Percentiles rank a stretch among this genome's conserved stretches.
Conservation (phyloP, 2,329 filamentous ascomycete genomes). For the Tolypocladium amazonense region DNA sequence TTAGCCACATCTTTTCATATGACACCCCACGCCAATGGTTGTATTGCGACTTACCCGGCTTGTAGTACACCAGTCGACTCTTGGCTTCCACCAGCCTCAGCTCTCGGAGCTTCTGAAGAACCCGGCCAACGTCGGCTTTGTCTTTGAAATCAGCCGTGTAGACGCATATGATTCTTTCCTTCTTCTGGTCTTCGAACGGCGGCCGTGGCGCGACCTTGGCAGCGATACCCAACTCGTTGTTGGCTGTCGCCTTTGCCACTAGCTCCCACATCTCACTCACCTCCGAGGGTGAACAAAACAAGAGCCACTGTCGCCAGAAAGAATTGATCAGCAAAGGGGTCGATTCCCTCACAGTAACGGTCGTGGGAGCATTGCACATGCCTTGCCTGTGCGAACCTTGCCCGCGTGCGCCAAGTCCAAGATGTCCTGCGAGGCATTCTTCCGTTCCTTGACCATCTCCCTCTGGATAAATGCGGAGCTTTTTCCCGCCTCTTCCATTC, state of each 20-base stretch:
- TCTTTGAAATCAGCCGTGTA: conserved; percentile 71
- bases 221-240: conserved; percentile 57
- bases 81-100: conserved; percentile 45
- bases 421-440: conserved; percentile 42
- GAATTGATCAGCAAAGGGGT: not conserved
- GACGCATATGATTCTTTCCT: conserved; percentile 56
- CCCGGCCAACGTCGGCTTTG: conserved; percentile 54
- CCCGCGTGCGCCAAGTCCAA: conserved; percentile 47
- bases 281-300: conserved; percentile 46
- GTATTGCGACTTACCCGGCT: conserved; percentile 44
- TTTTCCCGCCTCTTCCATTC: conserved; percentile 27
- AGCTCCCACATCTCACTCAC: conserved; percentile 55
- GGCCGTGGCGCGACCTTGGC: conserved; percentile 60
- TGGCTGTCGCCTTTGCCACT: conserved; percentile 56
- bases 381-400: conserved; percentile 57
- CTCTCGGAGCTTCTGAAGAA: conserved; percentile 51
- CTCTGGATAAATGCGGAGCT: conserved; percentile 25
- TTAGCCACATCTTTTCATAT: not conserved
- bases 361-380: conserved; percentile 12
- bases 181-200: conserved; percentile 25
- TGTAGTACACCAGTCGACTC: conserved; percentile 60
- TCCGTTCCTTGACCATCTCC: conserved; percentile 39
- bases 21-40: not conserved
- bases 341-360: not conserved
- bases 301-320: conserved; percentile 52